These are phyloP conservation scores for Rhodomyrtus psidioides DNA, from an alignment of 441 rosid species.

Conservation along the genomic window DNA sequence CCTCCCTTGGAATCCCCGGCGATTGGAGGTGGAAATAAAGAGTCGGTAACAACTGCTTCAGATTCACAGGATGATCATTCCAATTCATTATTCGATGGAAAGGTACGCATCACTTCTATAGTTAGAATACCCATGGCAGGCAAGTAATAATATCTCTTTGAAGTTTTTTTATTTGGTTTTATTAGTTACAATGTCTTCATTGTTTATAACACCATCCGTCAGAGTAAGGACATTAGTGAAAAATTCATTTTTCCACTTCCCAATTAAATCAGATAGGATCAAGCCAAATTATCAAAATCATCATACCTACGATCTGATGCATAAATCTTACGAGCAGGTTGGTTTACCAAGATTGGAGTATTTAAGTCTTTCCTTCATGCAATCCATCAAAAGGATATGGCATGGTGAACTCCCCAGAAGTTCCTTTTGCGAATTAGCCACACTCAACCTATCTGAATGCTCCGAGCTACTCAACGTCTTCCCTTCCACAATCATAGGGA, in stretches of 20 bases:
- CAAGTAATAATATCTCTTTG: background rate
- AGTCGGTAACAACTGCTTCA: background rate
- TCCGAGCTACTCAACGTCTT: background rate
- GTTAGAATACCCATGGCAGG: background rate
- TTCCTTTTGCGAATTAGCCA: background rate
- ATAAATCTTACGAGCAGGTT: background rate
- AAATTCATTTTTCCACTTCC: background rate
- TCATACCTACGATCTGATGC: background rate
- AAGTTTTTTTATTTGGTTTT: background rate
- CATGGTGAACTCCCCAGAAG: accelerated
- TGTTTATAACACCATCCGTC: accelerated
- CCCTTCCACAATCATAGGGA: background rate
- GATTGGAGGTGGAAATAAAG: background rate
- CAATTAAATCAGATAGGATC: accelerated
- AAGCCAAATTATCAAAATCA: accelerated
- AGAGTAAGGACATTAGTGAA: accelerated
- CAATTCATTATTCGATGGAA: background rate
- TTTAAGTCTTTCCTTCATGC: accelerated
- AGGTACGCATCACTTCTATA: background rate
- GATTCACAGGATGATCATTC: background rate
- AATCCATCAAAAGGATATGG: background rate
- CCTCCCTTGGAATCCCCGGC: no score
- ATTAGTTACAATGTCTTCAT: background rate
- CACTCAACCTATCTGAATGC: background rate
- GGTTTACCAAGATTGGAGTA: background rate